Evolutionary conservation across 768 basidiomycete species (phyloP).

Genomic region (Agaricus sinodeliciosus): DNA sequence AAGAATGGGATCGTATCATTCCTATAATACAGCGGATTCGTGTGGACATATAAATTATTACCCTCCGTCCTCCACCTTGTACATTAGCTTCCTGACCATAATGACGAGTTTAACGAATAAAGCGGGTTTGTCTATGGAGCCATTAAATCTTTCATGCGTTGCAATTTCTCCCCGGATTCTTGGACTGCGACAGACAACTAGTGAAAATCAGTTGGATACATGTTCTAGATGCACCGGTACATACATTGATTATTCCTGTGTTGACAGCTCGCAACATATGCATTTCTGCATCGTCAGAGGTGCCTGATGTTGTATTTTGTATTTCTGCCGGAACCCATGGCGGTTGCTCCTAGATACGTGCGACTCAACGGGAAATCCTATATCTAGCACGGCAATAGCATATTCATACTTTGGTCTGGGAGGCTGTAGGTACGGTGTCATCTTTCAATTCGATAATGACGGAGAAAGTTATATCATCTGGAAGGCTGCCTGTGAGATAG

Average conservation of each 20-base stretch:
- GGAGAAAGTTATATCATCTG: conserved; percentile 73
- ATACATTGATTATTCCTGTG: conserved; percentile 76
- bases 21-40: conserved; percentile 90
- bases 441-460: conserved; percentile 79
- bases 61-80: conserved; percentile 16
- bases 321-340: conserved; percentile 75
- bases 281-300: conserved; percentile 60
- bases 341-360: conserved; percentile 46
- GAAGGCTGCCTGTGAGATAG: neutral
- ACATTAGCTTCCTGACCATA: conserved; percentile 17
- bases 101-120: conserved; percentile 11
- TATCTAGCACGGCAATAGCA: neutral
- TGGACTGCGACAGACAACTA: conserved; percentile 75
- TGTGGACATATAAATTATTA: conserved; percentile 66
- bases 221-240: conserved; percentile 12
- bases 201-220: neutral
- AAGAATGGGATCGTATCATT: conserved; percentile 96
- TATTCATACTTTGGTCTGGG: conserved; percentile 41
- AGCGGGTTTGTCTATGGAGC: conserved; percentile 14
- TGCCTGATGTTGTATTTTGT: conserved; percentile 62
- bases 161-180: conserved; percentile 69
- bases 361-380: neutral
- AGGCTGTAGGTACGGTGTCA: conserved; percentile 47
- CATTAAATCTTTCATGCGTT: conserved; percentile 23
- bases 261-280: conserved; percentile 77